Evolutionary conservation across 2,329 filamentous ascomycete genomes (phyloP).

Genomic region (Fusarium dimerum): DNA sequence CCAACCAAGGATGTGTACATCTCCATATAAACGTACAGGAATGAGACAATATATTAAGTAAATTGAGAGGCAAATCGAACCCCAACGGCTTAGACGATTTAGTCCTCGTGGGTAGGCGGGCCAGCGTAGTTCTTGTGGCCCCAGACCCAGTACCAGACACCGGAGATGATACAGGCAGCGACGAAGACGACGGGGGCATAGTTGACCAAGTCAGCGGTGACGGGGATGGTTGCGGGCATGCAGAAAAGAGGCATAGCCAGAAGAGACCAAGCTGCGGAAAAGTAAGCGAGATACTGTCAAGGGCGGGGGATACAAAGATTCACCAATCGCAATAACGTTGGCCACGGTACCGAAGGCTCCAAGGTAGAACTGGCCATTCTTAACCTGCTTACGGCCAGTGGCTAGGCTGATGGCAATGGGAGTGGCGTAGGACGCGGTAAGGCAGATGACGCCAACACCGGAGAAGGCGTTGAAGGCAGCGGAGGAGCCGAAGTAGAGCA

Average conservation of each 20-base stretch:
- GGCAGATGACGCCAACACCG: slow-evolving; percentile 67
- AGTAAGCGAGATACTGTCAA: slow-evolving; percentile 8
- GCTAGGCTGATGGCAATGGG: slow-evolving; percentile 66
- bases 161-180: slow-evolving; percentile 60
- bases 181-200: slow-evolving; percentile 73
- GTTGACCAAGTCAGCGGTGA: slow-evolving; percentile 62
- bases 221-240: slow-evolving; percentile 64
- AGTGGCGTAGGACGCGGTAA: slow-evolving; percentile 66
- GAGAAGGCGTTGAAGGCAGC: slow-evolving; percentile 72
- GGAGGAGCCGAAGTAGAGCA: slow-evolving; percentile 68
- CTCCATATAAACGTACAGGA: no score
- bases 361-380: slow-evolving; percentile 58
- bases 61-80: slow-evolving; percentile 4
- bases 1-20: no score
- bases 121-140: slow-evolving; percentile 68
- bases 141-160: slow-evolving; percentile 68
- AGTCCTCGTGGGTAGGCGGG: slow-evolving; percentile 48
- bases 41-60: background rate
- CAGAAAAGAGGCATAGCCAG: slow-evolving; percentile 73
- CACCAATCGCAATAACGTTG: slow-evolving; percentile 66
- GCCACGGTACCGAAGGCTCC: slow-evolving; percentile 60
- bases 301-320: slow-evolving; percentile 27
- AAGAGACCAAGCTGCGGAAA: slow-evolving; percentile 57
- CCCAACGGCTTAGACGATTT: slow-evolving; percentile 3
- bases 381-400: slow-evolving; percentile 59